These are phyloP conservation scores for Cutaneotrichosporon sp. DNA, from an alignment of 1,284 basidiomycete genomes.

Conservation along the genomic window DNA sequence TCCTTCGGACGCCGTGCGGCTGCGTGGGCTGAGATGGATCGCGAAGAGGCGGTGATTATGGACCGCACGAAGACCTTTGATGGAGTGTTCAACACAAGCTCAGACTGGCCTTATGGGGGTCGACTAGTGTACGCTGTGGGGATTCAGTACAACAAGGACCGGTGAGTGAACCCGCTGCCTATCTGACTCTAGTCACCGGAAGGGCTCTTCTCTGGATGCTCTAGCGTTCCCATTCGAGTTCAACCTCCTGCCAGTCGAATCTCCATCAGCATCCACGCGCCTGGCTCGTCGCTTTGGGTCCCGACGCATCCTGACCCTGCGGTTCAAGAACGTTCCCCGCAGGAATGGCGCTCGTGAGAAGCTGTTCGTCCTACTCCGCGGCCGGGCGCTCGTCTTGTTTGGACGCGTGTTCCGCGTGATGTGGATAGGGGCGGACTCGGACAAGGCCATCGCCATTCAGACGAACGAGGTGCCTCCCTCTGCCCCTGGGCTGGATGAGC, in stretches of 20 bases:
- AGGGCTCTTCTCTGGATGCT: background rate
- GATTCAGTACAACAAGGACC: slow-evolving; percentile 12
- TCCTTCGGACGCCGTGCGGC: background rate
- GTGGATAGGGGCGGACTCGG: slow-evolving; percentile 32
- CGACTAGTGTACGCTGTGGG: slow-evolving; percentile 29
- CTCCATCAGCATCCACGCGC: slow-evolving; percentile 38
- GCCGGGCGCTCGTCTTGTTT: slow-evolving; percentile 34
- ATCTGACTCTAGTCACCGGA: background rate
- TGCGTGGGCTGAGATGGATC: slow-evolving; percentile 29
- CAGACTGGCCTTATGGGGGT: slow-evolving; percentile 37
- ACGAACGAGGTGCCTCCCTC: slow-evolving; percentile 20
- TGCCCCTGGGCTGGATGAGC: background rate
- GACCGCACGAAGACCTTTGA: background rate
- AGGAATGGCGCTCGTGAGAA: slow-evolving; percentile 3
- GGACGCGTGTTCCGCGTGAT: slow-evolving; percentile 37
- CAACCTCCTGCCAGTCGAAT: slow-evolving; percentile 29
- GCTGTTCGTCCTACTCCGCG: slow-evolving; percentile 30
- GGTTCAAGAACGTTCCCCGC: slow-evolving; percentile 17
- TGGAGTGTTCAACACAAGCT: slow-evolving; percentile 22
- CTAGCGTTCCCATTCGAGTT: slow-evolving; percentile 12
- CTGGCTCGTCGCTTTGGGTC: slow-evolving; percentile 42
- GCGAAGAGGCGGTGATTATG: slow-evolving; percentile 31
- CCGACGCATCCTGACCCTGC: slow-evolving; percentile 35
- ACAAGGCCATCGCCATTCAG: slow-evolving; percentile 35
- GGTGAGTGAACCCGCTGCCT: background rate